Evolutionary conservation across 1,284 basidiomycete genomes (phyloP).

Genomic region (Singerocomus rubriflavus): DNA sequence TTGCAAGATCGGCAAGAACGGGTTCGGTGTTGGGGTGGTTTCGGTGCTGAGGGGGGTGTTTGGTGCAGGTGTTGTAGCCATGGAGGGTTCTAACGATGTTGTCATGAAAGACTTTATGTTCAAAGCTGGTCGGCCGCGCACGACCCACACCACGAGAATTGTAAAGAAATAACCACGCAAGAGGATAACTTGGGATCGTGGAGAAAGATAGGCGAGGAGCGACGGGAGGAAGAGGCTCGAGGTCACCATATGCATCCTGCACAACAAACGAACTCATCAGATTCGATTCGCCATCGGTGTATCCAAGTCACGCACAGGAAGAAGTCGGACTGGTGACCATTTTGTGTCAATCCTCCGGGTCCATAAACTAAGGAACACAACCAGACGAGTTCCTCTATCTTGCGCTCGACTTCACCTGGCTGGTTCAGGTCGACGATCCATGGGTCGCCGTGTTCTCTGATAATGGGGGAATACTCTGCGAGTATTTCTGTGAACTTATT

Average conservation of each 20-base stretch:
- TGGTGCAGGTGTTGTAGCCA: neutral
- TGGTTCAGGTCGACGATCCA: conserved; percentile 27
- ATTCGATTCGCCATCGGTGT: neutral
- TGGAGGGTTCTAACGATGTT: conserved; percentile 14
- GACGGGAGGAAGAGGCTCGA: conserved; percentile 50
- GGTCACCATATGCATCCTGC: conserved; percentile 54
- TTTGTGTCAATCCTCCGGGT: conserved; percentile 39
- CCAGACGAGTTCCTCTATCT: conserved; percentile 50
- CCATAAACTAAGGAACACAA: conserved; percentile 42
- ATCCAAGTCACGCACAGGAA: conserved; percentile 38
- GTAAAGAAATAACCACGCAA: conserved; percentile 43
- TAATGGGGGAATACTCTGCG: neutral
- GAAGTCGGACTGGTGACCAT: conserved; percentile 45
- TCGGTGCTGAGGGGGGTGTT: conserved; percentile 9
- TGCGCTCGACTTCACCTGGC: conserved; percentile 37
- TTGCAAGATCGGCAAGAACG: conserved; percentile 34
- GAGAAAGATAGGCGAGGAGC: conserved; percentile 36
- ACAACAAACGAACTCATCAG: neutral
- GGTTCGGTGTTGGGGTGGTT: conserved; percentile 25
- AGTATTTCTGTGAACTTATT: conserved; percentile 1
- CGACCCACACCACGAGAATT: conserved; percentile 40
- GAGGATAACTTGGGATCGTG: conserved; percentile 38
- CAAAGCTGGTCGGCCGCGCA: conserved; percentile 40
- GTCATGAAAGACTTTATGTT: conserved; percentile 42
- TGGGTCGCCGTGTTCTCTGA: conserved; percentile 20